A percentile compares a stretch with the other conserved stretches of the same genome.
Conservation (phyloP, 768 basidiomycete genomes). For the Myochromella boudieri region DNA sequence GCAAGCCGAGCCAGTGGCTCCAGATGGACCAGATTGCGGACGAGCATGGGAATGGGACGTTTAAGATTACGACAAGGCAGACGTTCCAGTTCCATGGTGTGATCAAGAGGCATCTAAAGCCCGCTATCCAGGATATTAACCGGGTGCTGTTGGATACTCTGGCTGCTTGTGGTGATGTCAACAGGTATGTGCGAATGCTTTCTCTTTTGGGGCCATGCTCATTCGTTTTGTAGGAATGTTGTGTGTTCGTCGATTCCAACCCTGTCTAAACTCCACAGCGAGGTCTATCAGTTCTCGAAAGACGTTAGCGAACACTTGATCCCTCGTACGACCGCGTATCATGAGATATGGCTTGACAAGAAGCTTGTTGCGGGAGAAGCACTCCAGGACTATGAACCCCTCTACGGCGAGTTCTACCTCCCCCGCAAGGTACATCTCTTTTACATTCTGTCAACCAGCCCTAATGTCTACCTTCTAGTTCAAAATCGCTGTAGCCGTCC, state of each 20-base stretch:
- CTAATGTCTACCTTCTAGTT: conserved; percentile 68
- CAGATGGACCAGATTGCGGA: conserved; percentile 96
- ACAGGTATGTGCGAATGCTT: conserved; percentile 70
- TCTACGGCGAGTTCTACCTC: conserved; percentile 98
- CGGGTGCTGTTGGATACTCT: conserved; percentile 88
- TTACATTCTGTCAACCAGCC: not conserved
- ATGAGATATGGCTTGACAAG: conserved; percentile 99
- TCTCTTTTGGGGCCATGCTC: not conserved
- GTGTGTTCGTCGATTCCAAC: conserved; percentile 90
- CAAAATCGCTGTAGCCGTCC: conserved; percentile 95
- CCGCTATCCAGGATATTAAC: conserved; percentile 96
- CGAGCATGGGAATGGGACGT: conserved; percentile 88
- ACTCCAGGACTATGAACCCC: conserved; percentile 89
- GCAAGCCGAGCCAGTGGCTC: conserved; percentile 89
- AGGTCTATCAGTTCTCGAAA: conserved; percentile 84
- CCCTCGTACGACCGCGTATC: conserved; percentile 90
- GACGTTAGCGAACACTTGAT: conserved; percentile 82
- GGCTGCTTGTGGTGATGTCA: conserved; percentile 98
- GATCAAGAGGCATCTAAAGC: conserved; percentile 94
- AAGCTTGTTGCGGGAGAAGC: conserved; percentile 94
- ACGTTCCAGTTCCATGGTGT: conserved; percentile 99
- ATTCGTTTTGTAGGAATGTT: conserved; percentile 65
- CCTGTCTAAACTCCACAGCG: conserved; percentile 79
- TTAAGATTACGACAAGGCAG: conserved; percentile 96
- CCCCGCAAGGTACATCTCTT: conserved; percentile 74